Evolutionary conservation across 1,284 basidiomycete genomes (phyloP).

Genomic region (Ceratobasidium sp.): DNA sequence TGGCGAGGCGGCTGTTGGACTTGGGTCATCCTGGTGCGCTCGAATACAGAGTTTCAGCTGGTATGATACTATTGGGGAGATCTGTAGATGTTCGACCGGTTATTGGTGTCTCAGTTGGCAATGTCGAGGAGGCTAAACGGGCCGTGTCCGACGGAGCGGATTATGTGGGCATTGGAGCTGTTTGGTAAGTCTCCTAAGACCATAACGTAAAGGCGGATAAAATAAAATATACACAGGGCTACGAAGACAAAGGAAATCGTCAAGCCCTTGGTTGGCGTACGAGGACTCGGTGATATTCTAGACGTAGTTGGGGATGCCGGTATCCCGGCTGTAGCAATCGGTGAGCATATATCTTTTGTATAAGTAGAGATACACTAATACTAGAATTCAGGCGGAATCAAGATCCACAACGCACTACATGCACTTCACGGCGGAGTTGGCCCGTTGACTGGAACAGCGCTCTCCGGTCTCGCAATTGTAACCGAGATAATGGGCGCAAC

Average conservation of each 20-base stretch:
- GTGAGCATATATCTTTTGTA: conserved; percentile 54
- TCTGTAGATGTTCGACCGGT: conserved; percentile 56
- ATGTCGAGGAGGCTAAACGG: conserved; percentile 63
- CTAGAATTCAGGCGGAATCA: conserved; percentile 73
- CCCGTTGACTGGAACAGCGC: conserved; percentile 56
- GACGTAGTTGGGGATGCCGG: conserved; percentile 66
- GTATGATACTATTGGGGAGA: too few relatives aligned
- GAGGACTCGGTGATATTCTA: conserved; percentile 72
- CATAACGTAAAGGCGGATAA: not conserved
- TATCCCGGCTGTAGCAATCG: conserved; percentile 82
- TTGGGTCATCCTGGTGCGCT: conserved; percentile 46
- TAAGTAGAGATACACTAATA: not conserved
- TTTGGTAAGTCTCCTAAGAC: conserved; percentile 49
- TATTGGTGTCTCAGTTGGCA: conserved; percentile 85
- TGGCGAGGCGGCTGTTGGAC: conserved; percentile 77
- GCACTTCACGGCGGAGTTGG: conserved; percentile 76
- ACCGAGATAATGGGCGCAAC: conserved; percentile 82
- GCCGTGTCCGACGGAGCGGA: conserved; percentile 55
- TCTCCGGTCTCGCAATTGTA: conserved; percentile 90
- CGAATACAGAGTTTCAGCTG: too few relatives aligned
- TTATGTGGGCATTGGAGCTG: conserved; percentile 62
- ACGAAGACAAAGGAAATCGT: conserved; percentile 77
- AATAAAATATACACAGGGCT: conserved; percentile 50
- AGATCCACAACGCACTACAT: conserved; percentile 73
- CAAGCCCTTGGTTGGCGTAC: conserved; percentile 64